Evolutionary conservation across 2,329 filamentous ascomycete species (phyloP).

Genomic region (Myriosclerotinia scirpicola): DNA sequence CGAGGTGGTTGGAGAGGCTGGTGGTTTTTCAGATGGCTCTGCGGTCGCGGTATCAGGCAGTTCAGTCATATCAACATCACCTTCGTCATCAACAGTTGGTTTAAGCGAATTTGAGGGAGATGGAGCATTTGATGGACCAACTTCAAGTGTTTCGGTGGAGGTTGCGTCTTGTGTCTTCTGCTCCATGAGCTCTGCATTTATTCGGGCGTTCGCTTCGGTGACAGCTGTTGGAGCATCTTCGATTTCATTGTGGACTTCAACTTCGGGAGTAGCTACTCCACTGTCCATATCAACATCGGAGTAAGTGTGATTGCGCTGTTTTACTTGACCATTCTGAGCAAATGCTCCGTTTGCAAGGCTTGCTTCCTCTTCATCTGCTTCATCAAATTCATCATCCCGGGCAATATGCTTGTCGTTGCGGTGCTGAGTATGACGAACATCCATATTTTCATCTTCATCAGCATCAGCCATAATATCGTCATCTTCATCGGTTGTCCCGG

Average conservation of each 20-base stretch:
- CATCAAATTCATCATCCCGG: slow-evolving; percentile 78
- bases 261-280: slow-evolving; percentile 46
- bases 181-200: slow-evolving; percentile 38
- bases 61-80: slow-evolving; percentile 41
- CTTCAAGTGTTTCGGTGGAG: slow-evolving; percentile 28
- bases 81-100: slow-evolving; percentile 36
- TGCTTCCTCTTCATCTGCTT: slow-evolving; percentile 88
- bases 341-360: slow-evolving; percentile 67
- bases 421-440: slow-evolving; percentile 77
- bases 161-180: slow-evolving; percentile 34
- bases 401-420: slow-evolving; percentile 77
- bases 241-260: slow-evolving; percentile 31
- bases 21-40: slow-evolving; percentile 17
- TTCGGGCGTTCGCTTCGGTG: slow-evolving; percentile 39
- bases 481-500: slow-evolving; percentile 64
- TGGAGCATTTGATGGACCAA: slow-evolving; percentile 37
- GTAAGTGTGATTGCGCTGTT: slow-evolving; percentile 57
- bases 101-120: slow-evolving; percentile 37
- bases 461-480: slow-evolving; percentile 65
- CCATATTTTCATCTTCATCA: slow-evolving; percentile 84
- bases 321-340: slow-evolving; percentile 49
- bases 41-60: slow-evolving; percentile 23
- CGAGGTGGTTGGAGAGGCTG: slow-evolving; percentile 18
- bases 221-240: slow-evolving; percentile 35
- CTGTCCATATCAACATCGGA: slow-evolving; percentile 53